Evolutionary conservation across 2,329 filamentous ascomycete species (phyloP).

Genomic region (Passalora sequoiae): DNA sequence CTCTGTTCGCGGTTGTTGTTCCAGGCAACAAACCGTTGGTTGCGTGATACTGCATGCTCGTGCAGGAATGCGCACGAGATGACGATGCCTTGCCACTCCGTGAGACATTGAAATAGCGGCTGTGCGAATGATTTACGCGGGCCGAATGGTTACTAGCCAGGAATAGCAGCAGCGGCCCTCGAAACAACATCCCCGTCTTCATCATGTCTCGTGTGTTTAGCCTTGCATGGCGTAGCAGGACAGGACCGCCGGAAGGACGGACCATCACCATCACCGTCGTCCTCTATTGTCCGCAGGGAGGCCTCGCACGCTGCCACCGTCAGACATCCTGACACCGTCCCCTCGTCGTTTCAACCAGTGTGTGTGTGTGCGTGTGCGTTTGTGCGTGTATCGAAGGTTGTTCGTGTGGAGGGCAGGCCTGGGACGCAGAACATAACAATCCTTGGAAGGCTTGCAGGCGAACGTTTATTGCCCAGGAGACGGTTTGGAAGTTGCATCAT

Average conservation of each 20-base stretch:
- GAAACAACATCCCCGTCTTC: too few species aligned
- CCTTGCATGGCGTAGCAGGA: not conserved
- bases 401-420: not conserved
- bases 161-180: too few species aligned
- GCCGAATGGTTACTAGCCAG: too few species aligned
- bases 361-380: too few species aligned
- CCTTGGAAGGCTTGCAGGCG: not conserved
- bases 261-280: not conserved
- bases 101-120: not conserved
- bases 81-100: not conserved
- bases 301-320: not conserved
- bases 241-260: not conserved
- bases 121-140: too few species aligned
- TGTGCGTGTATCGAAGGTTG: not conserved
- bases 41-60: not conserved
- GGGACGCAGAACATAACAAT: too few species aligned
- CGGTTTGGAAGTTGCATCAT: not conserved
- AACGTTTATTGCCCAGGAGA: not conserved
- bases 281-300: not conserved
- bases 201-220: not conserved
- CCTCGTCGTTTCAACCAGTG: too few species aligned
- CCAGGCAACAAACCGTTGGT: not conserved
- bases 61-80: not conserved
- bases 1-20: not conserved
- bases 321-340: too few species aligned